Percentiles rank a stretch among this genome's conserved stretches.
phyloP scores from a whole-genome alignment of 2,329 filamentous ascomycete genomes.

The Fusarium odoratissimum region DNA sequence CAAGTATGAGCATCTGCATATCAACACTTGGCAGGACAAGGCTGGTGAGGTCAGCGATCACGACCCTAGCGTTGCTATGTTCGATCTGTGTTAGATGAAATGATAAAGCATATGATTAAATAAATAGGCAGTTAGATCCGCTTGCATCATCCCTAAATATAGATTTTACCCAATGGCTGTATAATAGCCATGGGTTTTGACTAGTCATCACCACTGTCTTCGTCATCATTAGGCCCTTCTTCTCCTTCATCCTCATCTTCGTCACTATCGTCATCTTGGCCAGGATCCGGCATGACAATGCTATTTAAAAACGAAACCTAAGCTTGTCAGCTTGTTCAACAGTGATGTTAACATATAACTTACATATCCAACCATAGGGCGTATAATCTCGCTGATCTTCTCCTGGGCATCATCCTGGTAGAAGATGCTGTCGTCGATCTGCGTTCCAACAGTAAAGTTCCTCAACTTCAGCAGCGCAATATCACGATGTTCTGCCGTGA shows the following conservation, averaged over 20 bases:
- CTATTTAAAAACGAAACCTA: conserved; percentile 80
- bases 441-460: conserved; percentile 79
- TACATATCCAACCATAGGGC: conserved; percentile 81
- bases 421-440: conserved; percentile 74
- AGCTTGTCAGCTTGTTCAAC: background rate
- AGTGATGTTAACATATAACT: conserved; percentile 51
- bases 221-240: conserved; percentile 8
- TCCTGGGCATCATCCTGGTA: conserved; percentile 71
- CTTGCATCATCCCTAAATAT: background rate
- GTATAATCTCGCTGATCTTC: conserved; percentile 72
- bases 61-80: conserved; percentile 73
- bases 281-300: conserved; percentile 77
- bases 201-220: conserved; percentile 24
- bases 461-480: conserved; percentile 84
- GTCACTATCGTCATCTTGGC: conserved; percentile 56
- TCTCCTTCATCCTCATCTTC: conserved; percentile 52
- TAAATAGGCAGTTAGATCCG: conserved; percentile 11
- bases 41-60: conserved; percentile 73
- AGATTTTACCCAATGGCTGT: background rate
- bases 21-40: conserved; percentile 74
- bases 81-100: conserved; percentile 65
- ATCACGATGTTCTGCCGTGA: conserved; percentile 77
- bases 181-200: background rate
- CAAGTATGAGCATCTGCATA: conserved; percentile 74
- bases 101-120: background rate